These are phyloP conservation scores for Sanghuangporus weigelae DNA, from an alignment of 1,284 basidiomycete species.

Conservation along the genomic window DNA sequence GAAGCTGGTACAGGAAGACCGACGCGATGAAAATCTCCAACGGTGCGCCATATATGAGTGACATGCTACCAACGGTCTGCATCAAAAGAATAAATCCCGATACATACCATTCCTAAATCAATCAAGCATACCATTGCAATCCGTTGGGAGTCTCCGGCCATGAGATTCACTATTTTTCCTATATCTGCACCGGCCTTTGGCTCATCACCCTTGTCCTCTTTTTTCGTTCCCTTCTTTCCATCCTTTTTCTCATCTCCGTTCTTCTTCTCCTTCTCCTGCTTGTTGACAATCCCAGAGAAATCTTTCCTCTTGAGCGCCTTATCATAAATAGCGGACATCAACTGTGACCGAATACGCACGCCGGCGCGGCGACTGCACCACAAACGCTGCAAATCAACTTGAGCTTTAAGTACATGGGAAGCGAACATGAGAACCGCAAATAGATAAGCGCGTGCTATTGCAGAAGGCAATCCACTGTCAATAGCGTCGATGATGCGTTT, in stretches of 20 bases:
- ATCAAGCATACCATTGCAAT: conserved; percentile 49
- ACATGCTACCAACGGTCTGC: not conserved
- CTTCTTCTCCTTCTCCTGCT: conserved; percentile 41
- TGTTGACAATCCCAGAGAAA: conserved; percentile 69
- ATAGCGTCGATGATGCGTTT: conserved; percentile 31
- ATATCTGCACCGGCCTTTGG: conserved; percentile 65
- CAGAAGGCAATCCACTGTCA: conserved; percentile 34
- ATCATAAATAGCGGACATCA: conserved; percentile 84
- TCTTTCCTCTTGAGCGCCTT: conserved; percentile 86
- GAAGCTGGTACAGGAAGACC: conserved; percentile 77
- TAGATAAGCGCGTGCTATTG: conserved; percentile 58
- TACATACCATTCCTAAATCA: conserved; percentile 40
- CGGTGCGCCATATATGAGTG: not conserved
- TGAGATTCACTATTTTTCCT: conserved; percentile 76
- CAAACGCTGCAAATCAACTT: conserved; percentile 73
- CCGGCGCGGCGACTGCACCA: conserved; percentile 70
- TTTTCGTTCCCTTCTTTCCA: conserved; percentile 23
- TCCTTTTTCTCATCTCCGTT: not conserved
- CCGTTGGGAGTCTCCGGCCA: conserved; percentile 43
- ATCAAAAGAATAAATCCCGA: conserved; percentile 20
- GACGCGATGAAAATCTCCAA: conserved; percentile 71
- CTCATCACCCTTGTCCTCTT: conserved; percentile 43
- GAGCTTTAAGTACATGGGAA: conserved; percentile 54
- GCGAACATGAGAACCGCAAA: conserved; percentile 65
- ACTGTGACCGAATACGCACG: conserved; percentile 64